Evolutionary conservation across 108 stramenopile species (phyloP).

Genomic region (Pelagomonas calceolata): DNA sequence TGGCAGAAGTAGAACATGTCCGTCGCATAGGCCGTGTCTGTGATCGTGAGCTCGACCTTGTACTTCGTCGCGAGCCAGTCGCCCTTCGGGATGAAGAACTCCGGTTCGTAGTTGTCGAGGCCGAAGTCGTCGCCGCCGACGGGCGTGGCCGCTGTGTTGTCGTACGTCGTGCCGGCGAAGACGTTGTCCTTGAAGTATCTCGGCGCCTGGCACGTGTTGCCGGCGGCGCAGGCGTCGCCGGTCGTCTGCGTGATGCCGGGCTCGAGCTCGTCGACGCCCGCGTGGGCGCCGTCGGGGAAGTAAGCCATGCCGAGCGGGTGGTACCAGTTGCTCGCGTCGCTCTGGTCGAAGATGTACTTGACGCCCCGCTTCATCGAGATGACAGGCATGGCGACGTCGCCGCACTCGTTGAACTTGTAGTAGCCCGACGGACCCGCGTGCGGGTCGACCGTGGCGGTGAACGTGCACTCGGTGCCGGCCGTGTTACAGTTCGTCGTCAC

Average conservation of each 20-base stretch:
- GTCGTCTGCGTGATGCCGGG: constrained; percentile 41
- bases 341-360: constrained; percentile 62
- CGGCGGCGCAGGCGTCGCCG: constrained; percentile 26
- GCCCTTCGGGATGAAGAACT: constrained; percentile 56
- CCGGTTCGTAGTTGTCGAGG: constrained; percentile 65
- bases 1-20: constrained; percentile 90
- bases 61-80: constrained; percentile 59
- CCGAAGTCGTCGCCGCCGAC: constrained; percentile 49
- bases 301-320: constrained; percentile 82
- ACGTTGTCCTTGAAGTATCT: constrained; percentile 59
- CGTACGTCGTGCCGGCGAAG: constrained; percentile 45
- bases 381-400: constrained; percentile 53
- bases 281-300: constrained; percentile 73
- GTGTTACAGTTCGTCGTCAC: too few species aligned
- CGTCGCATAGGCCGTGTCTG: constrained; percentile 19
- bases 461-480: too few species aligned
- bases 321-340: constrained; percentile 47
- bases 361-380: constrained; percentile 55
- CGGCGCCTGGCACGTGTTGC: constrained; percentile 56
- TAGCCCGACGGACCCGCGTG: constrained; percentile 38
- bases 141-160: constrained; percentile 22
- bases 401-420: constrained; percentile 63
- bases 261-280: constrained; percentile 65
- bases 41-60: constrained; percentile 48
- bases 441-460: too few species aligned